phyloP scores from a whole-genome alignment of 495 filamentous ascomycete species.

The Daldinia childiae region DNA sequence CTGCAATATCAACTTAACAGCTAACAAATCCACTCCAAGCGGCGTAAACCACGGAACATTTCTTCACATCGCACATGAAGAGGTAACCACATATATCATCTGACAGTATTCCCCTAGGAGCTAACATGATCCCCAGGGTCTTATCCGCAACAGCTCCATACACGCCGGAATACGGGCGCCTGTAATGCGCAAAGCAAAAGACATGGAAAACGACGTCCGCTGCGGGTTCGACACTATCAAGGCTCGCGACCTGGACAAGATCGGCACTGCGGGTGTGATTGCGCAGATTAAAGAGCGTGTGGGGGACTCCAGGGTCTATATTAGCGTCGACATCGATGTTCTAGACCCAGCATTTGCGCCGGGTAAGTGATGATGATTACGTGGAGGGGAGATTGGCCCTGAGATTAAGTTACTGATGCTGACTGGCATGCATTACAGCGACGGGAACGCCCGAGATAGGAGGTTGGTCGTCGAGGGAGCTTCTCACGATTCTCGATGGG shows the following conservation, averaged over 20 bases:
- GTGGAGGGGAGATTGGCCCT: too few relatives aligned
- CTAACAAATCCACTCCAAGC: slow-evolving; percentile 49
- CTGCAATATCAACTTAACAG: neutral
- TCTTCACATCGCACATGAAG: slow-evolving; percentile 59
- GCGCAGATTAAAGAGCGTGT: slow-evolving; percentile 78
- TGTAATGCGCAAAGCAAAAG: slow-evolving; percentile 69
- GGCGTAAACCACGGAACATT: slow-evolving; percentile 85
- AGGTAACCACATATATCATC: slow-evolving; percentile 34
- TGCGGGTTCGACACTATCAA: slow-evolving; percentile 86
- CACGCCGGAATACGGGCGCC: slow-evolving; percentile 88
- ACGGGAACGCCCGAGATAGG: slow-evolving; percentile 90
- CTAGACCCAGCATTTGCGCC: slow-evolving; percentile 75
- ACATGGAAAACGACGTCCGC: slow-evolving; percentile 84
- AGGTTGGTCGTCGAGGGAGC: slow-evolving; percentile 84
- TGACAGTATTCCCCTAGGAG: slow-evolving; percentile 39
- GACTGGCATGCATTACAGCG: slow-evolving; percentile 49
- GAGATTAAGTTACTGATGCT: neutral
- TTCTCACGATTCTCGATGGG: slow-evolving; percentile 57
- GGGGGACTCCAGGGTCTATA: slow-evolving; percentile 78
- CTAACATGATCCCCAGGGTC: slow-evolving; percentile 72
- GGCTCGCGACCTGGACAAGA: slow-evolving; percentile 80
- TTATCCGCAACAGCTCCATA: slow-evolving; percentile 82
- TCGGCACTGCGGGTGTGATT: slow-evolving; percentile 77
- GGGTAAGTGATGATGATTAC: slow-evolving; percentile 32
- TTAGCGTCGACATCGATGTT: slow-evolving; percentile 90